Percentiles rank a stretch among this genome's conserved stretches.
These are phyloP conservation scores for Trypanosoma grayi DNA, from an alignment of 208 protist genomes.

Conservation along the genomic window DNA sequence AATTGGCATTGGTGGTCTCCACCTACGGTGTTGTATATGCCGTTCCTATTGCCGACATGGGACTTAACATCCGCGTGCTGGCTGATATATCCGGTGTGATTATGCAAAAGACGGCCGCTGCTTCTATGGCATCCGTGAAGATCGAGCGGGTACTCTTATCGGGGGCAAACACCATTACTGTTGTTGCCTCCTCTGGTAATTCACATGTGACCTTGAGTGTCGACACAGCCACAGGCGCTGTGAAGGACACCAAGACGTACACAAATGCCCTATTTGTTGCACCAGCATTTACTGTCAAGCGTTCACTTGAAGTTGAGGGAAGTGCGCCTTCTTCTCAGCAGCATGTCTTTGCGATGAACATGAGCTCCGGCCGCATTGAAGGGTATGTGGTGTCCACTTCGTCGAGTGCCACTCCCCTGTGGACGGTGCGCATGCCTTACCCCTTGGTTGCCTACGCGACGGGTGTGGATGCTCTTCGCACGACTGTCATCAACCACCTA, in stretches of 20 bases:
- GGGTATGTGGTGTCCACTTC: slow-evolving; percentile 43
- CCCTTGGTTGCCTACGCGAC: slow-evolving; percentile 71
- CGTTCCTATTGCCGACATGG: slow-evolving; percentile 58
- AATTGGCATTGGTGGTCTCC: slow-evolving; percentile 57
- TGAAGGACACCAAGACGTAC: slow-evolving; percentile 17
- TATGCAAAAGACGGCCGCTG: slow-evolving; percentile 29
- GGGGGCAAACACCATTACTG: slow-evolving; percentile 9
- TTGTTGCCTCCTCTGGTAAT: slow-evolving; percentile 16
- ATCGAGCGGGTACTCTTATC: slow-evolving; percentile 32
- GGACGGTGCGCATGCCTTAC: slow-evolving; percentile 59
- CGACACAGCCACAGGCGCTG: slow-evolving; percentile 15
- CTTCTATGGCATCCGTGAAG: slow-evolving; percentile 44
- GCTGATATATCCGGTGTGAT: slow-evolving; percentile 52
- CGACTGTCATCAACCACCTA: slow-evolving; percentile 65
- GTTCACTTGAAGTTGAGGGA: slow-evolving; percentile 40
- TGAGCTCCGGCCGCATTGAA: slow-evolving; percentile 35
- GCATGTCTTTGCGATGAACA: slow-evolving; percentile 48
- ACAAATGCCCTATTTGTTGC: slow-evolving; percentile 32
- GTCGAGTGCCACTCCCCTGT: slow-evolving; percentile 35
- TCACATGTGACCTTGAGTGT: slow-evolving; percentile 23
- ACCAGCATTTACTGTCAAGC: slow-evolving; percentile 35
- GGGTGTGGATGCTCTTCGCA: slow-evolving; percentile 47
- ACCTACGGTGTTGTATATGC: slow-evolving; percentile 61
- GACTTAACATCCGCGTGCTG: slow-evolving; percentile 40
- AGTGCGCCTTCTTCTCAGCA: slow-evolving; percentile 19